Conservation (phyloP, 129 eudicot species). For the Pseudognaphalium luteoalbum region DNA sequence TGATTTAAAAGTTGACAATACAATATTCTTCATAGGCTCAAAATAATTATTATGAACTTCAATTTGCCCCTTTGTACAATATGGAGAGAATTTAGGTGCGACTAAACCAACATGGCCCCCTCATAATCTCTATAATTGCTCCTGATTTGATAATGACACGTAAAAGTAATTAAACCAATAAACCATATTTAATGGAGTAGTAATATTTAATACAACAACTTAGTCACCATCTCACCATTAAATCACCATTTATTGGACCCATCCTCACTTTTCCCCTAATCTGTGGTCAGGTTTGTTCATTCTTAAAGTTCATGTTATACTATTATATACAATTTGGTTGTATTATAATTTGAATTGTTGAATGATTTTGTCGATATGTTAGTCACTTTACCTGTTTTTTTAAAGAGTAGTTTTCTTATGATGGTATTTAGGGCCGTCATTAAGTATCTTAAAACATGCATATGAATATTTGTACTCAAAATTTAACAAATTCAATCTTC, state of each 20-base stretch:
- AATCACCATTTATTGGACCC: constrained; percentile 23
- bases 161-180: constrained; percentile 3
- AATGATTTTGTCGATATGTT: no score
- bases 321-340: background rate
- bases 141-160: constrained; percentile 6
- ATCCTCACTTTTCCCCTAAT: constrained; percentile 4
- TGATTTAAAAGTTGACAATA: constrained; percentile 17
- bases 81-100: constrained; percentile 29
- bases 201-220: background rate
- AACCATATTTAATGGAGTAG: background rate
- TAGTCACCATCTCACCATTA: constrained; percentile 30
- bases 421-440: no score
- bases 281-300: constrained; percentile 22
- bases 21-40: constrained; percentile 33
- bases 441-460: no score
- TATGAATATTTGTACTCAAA: no score
- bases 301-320: background rate
- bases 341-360: background rate
- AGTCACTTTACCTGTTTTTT: no score
- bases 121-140: constrained; percentile 1
- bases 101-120: constrained; percentile 21
- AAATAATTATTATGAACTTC: constrained; percentile 15
- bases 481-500: no score
- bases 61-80: constrained; percentile 4
- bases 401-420: no score